These are phyloP conservation scores for Arabidopsis suecica DNA, from an alignment of 345 rosid species.

Conservation along the genomic window DNA sequence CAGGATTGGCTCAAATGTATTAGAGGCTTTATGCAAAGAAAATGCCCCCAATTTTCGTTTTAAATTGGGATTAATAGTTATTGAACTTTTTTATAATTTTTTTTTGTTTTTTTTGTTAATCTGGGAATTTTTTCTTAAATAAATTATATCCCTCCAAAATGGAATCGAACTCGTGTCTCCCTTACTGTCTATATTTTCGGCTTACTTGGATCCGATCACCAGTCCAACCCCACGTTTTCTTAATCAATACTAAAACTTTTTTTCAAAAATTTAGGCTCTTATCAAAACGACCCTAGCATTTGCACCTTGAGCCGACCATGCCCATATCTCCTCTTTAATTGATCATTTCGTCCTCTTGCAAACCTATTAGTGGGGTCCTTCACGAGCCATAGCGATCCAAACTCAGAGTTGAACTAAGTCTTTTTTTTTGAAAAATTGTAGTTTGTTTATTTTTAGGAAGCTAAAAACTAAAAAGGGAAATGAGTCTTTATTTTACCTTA, in stretches of 20 bases:
- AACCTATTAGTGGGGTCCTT: neutral
- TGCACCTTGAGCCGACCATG: constrained; percentile 13
- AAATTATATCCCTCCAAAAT: too few relatives aligned
- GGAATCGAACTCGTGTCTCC: too few relatives aligned
- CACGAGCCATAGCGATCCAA: neutral
- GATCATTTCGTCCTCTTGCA: constrained; percentile 15
- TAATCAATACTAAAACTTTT: neutral
- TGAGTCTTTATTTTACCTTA: constrained; percentile 1
- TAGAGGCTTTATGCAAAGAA: neutral
- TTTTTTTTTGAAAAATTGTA: neutral
- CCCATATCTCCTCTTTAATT: constrained; percentile 16
- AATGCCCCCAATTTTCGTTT: neutral
- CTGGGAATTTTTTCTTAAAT: too few relatives aligned
- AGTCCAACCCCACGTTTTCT: too few relatives aligned
- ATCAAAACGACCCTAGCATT: constrained; percentile 11
- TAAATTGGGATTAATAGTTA: neutral
- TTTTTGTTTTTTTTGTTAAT: neutral
- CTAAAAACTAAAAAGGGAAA: neutral
- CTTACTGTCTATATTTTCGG: too few relatives aligned
- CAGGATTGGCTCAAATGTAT: constrained; percentile 10
- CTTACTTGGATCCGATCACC: too few relatives aligned
- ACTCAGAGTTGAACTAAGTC: constrained; percentile 4
- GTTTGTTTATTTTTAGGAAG: constrained; percentile 1
- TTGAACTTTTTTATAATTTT: neutral
- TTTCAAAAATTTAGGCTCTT: neutral